Evolutionary conservation across 495 filamentous ascomycete genomes (phyloP).

Genomic region (Penicillium dipodomyicola): DNA sequence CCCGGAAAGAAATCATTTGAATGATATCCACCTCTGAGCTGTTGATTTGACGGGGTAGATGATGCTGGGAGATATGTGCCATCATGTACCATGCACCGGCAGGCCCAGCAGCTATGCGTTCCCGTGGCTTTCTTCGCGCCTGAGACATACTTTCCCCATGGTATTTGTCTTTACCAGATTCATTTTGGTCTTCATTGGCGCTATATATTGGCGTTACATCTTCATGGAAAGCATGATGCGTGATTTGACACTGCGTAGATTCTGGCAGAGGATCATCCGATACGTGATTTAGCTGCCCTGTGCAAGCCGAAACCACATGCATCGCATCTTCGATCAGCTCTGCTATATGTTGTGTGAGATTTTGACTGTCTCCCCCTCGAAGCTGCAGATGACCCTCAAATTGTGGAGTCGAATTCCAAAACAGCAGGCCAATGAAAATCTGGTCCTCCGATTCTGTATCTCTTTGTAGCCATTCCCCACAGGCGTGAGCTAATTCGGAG

Average conservation of each 20-base stretch:
- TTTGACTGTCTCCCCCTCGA: background rate
- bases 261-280: background rate
- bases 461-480: constrained; percentile 15
- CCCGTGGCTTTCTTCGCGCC: background rate
- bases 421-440: constrained; percentile 14
- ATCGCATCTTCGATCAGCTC: constrained; percentile 6
- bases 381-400: too few relatives aligned
- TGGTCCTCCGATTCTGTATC: constrained; percentile 6
- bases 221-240: constrained; percentile 8
- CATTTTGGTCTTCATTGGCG: constrained; percentile 3
- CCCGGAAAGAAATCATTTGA: constrained; percentile 1
- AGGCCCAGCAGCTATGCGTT: background rate
- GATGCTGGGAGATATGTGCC: background rate
- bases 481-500: constrained; percentile 6
- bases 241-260: constrained; percentile 4
- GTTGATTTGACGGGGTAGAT: background rate
- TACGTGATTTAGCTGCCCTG: too few relatives aligned
- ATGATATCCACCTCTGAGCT: background rate
- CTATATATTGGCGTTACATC: constrained; percentile 10
- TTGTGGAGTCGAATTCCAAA: constrained; percentile 8
- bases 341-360: background rate
- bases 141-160: constrained; percentile 9
- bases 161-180: too few relatives aligned
- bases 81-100: background rate
- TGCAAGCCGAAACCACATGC: background rate